These are phyloP conservation scores for Peziza echinospora DNA, from an alignment of 495 filamentous ascomycete genomes.

Conservation along the genomic window DNA sequence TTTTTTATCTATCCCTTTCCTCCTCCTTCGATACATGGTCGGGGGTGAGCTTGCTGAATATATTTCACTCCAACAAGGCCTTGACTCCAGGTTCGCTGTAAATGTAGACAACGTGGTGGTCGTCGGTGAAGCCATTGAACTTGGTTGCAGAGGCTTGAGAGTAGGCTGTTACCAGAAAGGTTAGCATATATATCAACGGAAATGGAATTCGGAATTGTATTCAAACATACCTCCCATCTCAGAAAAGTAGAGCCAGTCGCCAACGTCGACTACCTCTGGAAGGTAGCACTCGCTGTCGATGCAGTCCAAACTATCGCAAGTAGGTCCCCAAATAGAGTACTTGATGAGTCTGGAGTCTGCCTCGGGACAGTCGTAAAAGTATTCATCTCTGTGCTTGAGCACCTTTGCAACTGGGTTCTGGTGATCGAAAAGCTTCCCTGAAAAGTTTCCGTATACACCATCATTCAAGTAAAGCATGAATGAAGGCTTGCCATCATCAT, in stretches of 20 bases:
- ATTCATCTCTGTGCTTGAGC: slow-evolving; percentile 37
- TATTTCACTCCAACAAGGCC: background rate
- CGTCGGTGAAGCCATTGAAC: slow-evolving; percentile 95
- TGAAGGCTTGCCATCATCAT: slow-evolving; percentile 34
- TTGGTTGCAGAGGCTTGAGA: slow-evolving; percentile 89
- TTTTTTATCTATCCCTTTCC: too few relatives aligned
- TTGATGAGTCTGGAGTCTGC: slow-evolving; percentile 23
- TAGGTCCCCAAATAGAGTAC: slow-evolving; percentile 96
- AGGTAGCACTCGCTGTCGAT: slow-evolving; percentile 59
- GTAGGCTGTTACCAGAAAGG: slow-evolving; percentile 37
- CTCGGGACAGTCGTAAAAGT: slow-evolving; percentile 31
- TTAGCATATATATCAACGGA: slow-evolving; percentile 6
- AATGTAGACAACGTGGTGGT: slow-evolving; percentile 81
- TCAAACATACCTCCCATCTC: slow-evolving; percentile 56
- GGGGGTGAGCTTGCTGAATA: too few relatives aligned
- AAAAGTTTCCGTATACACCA: slow-evolving; percentile 94
- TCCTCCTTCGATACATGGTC: too few relatives aligned
- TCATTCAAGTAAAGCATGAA: slow-evolving; percentile 98
- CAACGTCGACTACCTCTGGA: slow-evolving; percentile 52
- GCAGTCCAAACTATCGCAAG: slow-evolving; percentile 92
- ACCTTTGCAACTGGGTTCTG: slow-evolving; percentile 74
- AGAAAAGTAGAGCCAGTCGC: slow-evolving; percentile 96
- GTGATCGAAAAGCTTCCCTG: slow-evolving; percentile 97
- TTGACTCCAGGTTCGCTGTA: slow-evolving; percentile 52
- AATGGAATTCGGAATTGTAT: background rate